Percentiles rank a stretch among this genome's conserved stretches.
These are phyloP conservation scores for Triticum urartu DNA, from an alignment of 176 grass and related monocot genomes.

Conservation along the genomic window DNA sequence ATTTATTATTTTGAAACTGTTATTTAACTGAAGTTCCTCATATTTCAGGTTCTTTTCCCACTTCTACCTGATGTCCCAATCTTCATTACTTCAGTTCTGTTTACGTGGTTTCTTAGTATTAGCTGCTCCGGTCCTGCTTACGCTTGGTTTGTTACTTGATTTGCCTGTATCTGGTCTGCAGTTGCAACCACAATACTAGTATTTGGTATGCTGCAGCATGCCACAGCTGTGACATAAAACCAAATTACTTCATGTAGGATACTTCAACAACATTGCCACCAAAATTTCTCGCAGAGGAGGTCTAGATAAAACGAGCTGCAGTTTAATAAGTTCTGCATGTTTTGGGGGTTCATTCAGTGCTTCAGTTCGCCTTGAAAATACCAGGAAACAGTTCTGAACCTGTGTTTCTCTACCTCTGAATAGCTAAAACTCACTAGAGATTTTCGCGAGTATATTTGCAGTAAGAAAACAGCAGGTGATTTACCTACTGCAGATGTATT, in stretches of 20 bases:
- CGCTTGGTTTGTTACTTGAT: neutral
- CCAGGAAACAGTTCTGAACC: neutral
- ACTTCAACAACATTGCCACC: conserved; percentile 4
- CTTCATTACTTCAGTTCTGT: conserved; percentile 14
- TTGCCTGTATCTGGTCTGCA: conserved; percentile 13
- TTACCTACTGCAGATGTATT: neutral
- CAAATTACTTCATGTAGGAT: conserved; percentile 2
- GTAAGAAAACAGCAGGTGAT: neutral
- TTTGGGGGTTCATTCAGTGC: neutral
- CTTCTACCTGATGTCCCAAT: neutral
- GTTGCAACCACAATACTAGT: neutral
- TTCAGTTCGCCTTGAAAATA: neutral
- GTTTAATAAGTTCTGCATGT: neutral
- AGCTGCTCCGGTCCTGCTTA: conserved; percentile 18
- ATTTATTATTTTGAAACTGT: conserved; percentile 15
- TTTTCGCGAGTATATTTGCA: neutral
- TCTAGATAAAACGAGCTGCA: neutral
- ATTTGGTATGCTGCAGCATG: neutral
- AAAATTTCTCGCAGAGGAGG: neutral
- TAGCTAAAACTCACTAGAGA: neutral
- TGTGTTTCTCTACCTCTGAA: neutral
- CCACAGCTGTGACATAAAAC: neutral
- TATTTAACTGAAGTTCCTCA: conserved; percentile 16
- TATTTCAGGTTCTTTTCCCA: conserved; percentile 10
- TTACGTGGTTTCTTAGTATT: conserved; percentile 1